Base-by-base conservation (phyloP, 2,329 filamentous ascomycete genomes). In the Didymella glomerata region DNA sequence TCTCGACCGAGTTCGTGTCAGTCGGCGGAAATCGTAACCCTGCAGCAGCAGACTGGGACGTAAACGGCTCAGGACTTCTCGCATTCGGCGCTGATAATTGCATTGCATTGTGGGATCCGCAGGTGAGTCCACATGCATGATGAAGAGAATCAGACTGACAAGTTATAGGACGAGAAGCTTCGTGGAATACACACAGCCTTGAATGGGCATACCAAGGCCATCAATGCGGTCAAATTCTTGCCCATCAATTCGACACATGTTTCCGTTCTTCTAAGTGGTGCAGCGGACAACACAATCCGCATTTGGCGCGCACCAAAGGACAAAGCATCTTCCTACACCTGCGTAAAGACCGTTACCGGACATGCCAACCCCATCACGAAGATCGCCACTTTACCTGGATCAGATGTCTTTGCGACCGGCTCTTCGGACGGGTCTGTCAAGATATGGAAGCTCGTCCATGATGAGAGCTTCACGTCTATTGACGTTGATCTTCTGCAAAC, bases 81-180 rank as follows among this genome's bases (percentile, higher is more conserved):
- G 95, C 93, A 28, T 99, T 92, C 80, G 95, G 95, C 30, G 90
- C 93, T 9, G 92, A 96, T 77, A 88, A 89, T 68, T 95, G 95
- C 78, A 85, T 99, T 68, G 94, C 93, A 42, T 75, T 98, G 40
- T 99, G 95, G 95, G 83, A 88, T 73, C 93, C 93, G 55, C 78
- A 84, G 74, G 91, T 93, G 83, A 78, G 88, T 80, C 59, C 45
- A 36, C 27, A 28, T 18, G 32, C 16, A 28, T 24, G 36, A 48
- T 47, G 32, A 40, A 28, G 27, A 25, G 50, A 27, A 22, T 24
- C 42, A 16, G 27, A 40, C 63, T 73, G 57, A 75, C 13, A 20
- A 22, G 22, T 28, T 10, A 27, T 14, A 85, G 78, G 80, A 84
- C 57, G 64, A 72, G 28, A 67, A 75, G 27, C 68, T 80, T 24